A percentile compares a stretch with the other conserved stretches of the same genome.
Evolutionary conservation across 192 early-diverging fungal genomes (phyloP).

Genomic region (Gaertneriomyces sp.): DNA sequence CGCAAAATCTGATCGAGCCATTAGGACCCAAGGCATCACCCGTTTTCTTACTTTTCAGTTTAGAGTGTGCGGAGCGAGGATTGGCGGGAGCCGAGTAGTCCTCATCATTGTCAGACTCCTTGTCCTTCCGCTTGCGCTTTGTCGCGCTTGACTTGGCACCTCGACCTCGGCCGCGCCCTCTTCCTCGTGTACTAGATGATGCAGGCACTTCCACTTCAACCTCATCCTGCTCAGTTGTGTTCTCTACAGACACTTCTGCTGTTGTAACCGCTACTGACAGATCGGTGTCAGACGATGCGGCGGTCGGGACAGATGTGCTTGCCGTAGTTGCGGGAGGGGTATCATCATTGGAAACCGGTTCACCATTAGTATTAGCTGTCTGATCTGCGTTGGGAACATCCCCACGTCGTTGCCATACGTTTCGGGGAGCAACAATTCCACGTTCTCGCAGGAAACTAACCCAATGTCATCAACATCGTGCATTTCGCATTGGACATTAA

Average conservation of each 20-base stretch:
- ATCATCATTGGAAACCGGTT: no score
- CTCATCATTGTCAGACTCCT: constrained; percentile 12
- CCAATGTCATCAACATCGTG: not conserved
- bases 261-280: no score
- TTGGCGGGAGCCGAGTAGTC: not conserved
- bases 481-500: not conserved
- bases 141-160: constrained; percentile 8
- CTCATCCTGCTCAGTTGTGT: not conserved
- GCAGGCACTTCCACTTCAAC: not conserved
- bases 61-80: constrained; percentile 25
- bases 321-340: no score
- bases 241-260: not conserved
- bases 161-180: not conserved
- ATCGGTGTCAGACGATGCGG: no score
- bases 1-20: constrained; percentile 26
- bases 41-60: constrained; percentile 1
- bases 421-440: constrained; percentile 26
- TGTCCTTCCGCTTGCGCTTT: constrained; percentile 17
- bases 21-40: not conserved
- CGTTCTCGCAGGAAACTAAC: constrained; percentile 29
- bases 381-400: not conserved
- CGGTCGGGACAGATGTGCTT: no score
- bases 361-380: no score
- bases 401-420: constrained; percentile 6
- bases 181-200: not conserved